These are phyloP conservation scores for Fragaria nilgerrensis DNA, from an alignment of 306 rosid species.

Conservation along the genomic window DNA sequence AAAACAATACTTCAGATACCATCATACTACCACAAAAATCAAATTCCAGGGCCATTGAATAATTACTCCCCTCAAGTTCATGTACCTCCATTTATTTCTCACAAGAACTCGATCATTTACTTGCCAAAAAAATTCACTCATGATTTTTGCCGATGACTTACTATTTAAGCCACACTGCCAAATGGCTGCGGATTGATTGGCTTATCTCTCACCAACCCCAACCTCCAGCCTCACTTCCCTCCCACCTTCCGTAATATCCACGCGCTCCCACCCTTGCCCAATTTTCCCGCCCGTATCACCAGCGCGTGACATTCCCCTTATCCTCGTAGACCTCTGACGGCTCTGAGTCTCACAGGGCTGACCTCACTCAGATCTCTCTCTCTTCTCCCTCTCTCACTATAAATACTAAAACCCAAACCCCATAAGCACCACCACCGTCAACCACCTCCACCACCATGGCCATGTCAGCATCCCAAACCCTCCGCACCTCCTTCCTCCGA, in stretches of 20 bases:
- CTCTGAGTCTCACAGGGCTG: neutral
- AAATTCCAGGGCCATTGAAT: neutral
- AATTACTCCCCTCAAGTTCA: neutral
- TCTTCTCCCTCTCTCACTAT: neutral
- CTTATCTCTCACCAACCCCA: slow-evolving; percentile 2
- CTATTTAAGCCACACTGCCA: neutral
- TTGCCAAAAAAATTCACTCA: neutral
- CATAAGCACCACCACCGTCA: neutral
- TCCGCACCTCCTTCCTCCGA: slow-evolving; percentile 32
- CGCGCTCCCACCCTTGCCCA: neutral
- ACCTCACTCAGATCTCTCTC: neutral
- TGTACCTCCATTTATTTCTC: neutral
- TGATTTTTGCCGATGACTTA: neutral
- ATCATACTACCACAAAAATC: too few relatives aligned
- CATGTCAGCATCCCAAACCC: slow-evolving; percentile 43
- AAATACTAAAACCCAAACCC: neutral
- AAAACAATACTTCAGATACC: too few relatives aligned
- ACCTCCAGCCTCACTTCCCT: neutral
- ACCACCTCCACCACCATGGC: slow-evolving; percentile 33
- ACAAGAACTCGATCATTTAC: neutral
- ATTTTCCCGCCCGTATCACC: neutral
- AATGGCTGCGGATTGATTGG: neutral
- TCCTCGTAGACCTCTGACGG: neutral
- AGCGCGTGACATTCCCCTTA: slow-evolving; percentile 17
- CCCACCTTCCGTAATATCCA: neutral